phyloP scores from a whole-genome alignment of 306 rosid species.

The Sesbania bispinosa region DNA sequence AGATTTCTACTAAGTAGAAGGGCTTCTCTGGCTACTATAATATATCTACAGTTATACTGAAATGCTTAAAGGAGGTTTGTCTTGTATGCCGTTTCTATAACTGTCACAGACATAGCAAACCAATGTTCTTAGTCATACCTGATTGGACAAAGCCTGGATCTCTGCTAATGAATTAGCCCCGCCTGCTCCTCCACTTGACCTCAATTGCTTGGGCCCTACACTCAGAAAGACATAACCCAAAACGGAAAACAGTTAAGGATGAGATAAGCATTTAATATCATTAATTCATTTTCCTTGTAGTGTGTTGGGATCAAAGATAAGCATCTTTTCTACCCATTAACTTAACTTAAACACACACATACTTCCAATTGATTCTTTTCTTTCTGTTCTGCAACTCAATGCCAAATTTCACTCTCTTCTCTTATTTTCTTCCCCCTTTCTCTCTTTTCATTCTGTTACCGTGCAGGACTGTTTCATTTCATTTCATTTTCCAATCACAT shows the following conservation, averaged over 20 bases:
- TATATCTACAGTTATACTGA: background rate
- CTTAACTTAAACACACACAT: too few species aligned
- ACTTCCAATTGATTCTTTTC: too few species aligned
- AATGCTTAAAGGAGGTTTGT: background rate
- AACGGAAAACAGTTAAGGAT: background rate
- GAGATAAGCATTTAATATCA: too few species aligned
- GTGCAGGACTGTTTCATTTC: too few species aligned
- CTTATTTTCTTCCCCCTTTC: too few species aligned
- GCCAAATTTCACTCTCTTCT: too few species aligned
- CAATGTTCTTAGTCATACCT: conserved; percentile 46
- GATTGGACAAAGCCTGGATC: conserved; percentile 69
- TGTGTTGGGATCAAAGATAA: too few species aligned
- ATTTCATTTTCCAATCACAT: too few species aligned
- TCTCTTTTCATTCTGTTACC: too few species aligned
- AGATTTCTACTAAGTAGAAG: background rate
- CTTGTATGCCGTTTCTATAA: background rate
- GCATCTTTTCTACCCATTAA: too few species aligned
- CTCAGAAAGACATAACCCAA: conserved; percentile 24
- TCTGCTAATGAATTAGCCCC: conserved; percentile 49
- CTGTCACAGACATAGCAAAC: background rate
- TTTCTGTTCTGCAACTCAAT: too few species aligned
- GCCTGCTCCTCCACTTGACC: conserved; percentile 42
- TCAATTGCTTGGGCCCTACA: conserved; percentile 63
- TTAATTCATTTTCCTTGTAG: too few species aligned
- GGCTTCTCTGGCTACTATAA: background rate